A percentile compares a stretch with the other conserved stretches of the same genome.
Conservation (phyloP, 495 filamentous ascomycete species). For the Hypoxylon subgilvum region DNA sequence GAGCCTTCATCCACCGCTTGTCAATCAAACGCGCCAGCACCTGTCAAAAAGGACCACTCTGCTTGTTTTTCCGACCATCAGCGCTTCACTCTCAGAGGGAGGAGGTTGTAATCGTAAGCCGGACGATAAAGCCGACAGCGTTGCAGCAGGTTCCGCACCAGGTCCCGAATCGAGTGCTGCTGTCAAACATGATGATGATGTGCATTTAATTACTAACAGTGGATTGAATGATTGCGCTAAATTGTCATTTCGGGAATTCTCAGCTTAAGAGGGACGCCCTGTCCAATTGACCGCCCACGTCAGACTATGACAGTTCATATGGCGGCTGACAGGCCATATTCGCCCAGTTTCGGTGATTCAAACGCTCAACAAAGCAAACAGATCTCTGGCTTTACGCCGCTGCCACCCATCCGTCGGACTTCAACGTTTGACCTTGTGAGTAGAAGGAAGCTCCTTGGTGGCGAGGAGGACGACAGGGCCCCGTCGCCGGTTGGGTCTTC, state of each 20-base stretch:
- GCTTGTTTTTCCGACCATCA: constrained; percentile 29
- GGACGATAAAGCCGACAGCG: constrained; percentile 15
- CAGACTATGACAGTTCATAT: constrained; percentile 38
- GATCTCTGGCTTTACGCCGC: constrained; percentile 47
- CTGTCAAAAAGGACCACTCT: constrained; percentile 31
- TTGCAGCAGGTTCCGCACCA: constrained; percentile 25
- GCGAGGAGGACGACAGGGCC: constrained; percentile 31
- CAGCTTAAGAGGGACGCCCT: constrained; percentile 7
- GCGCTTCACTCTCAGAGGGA: constrained; percentile 40
- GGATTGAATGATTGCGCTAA: constrained; percentile 45
- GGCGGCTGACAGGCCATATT: constrained; percentile 46
- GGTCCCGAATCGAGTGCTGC: constrained; percentile 27
- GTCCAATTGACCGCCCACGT: constrained; percentile 18
- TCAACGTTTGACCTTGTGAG: constrained; percentile 56
- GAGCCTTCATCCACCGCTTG: constrained; percentile 3
- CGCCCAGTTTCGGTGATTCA: constrained; percentile 36
- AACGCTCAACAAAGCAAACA: constrained; percentile 13
- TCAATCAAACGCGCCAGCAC: constrained; percentile 24
- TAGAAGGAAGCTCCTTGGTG: constrained; percentile 29
- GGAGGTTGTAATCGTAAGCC: constrained; percentile 33
- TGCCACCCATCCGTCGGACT: constrained; percentile 59
- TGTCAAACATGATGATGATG: constrained; percentile 32
- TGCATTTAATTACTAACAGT: constrained; percentile 35
- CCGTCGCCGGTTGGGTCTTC: constrained; percentile 38
- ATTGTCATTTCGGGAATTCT: constrained; percentile 33